Base-by-base conservation (phyloP, 805 yeast species). In the Starmerella asiatica region DNA sequence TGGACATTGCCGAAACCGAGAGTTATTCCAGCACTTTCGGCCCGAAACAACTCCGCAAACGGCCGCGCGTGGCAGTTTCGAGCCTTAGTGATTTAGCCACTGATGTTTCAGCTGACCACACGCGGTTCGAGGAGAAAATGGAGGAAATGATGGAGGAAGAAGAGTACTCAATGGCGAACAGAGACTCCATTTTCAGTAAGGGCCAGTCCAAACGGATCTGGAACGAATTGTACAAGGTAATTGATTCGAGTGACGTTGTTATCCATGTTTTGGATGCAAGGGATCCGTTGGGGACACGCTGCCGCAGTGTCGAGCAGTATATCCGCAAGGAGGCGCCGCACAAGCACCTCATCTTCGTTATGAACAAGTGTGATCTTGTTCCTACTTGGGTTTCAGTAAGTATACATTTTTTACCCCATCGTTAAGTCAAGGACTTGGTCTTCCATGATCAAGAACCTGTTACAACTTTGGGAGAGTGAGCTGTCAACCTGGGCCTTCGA, bases 321-420 rank as follows among this genome's bases (percentile, higher is more conserved):
- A 83, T 88, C 59, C 75, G 71, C 53, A 88, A 82, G 50, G 98
- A 88, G 64, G 85, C 93, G 56, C 83, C 97, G 12, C 98, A 91
- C 59, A 88, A 88, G 64, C 98, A 91, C 69, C 69, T 88, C 66
- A 79, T 88, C 51, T 86, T 79, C 58, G 94, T 91, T 42, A 67
- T 88, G 63, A 88, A 88, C 73, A 88, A 88, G 70, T 86, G 96
- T 73, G 98, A 88, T 69, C 75, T 88, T 56, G 95, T 88, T 38
- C 98, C 98, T 48, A 88, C 95, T 34, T 88, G 97, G 96, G 96
- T 84, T 56, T 96, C 97, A 56, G 97, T 86, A 84, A 73, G 97
- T 85, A 50, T 37, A 12, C 19, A 34, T 17, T 4, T 30, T 18
- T 8, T 4, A 37, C 37, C 59, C 94, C 95, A 83, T 80, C 75